These are phyloP conservation scores for Podila epicladia DNA, from an alignment of 192 early-diverging fungal genomes.

Conservation along the genomic window DNA sequence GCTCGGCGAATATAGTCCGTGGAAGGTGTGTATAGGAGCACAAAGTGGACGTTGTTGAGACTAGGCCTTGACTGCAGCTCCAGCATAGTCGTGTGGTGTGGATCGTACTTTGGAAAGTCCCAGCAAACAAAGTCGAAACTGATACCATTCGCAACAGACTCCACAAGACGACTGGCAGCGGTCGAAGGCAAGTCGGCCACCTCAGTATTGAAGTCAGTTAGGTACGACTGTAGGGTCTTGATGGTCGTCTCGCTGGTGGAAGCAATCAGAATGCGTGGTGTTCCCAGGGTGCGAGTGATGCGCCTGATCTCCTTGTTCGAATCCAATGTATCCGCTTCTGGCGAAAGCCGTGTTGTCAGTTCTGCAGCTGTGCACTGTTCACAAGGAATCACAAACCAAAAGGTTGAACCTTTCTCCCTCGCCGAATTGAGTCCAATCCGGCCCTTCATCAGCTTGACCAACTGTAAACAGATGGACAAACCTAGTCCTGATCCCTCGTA, in stretches of 20 bases:
- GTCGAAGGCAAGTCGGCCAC: constrained; percentile 32
- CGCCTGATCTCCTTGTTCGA: constrained; percentile 50
- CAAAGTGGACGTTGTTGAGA: constrained; percentile 44
- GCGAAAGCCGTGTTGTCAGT: neutral
- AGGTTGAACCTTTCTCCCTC: constrained; percentile 55
- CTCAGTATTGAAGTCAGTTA: constrained; percentile 42
- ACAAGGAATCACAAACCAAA: constrained; percentile 59
- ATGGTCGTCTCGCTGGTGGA: constrained; percentile 45
- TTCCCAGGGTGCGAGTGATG: constrained; percentile 40
- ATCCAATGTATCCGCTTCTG: constrained; percentile 23
- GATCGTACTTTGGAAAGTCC: constrained; percentile 46
- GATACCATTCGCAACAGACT: constrained; percentile 46
- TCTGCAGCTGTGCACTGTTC: constrained; percentile 18
- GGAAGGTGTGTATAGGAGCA: constrained; percentile 27
- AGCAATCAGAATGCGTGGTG: constrained; percentile 43
- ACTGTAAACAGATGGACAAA: constrained; percentile 67
- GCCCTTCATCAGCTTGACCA: constrained; percentile 71
- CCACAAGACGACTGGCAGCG: constrained; percentile 39
- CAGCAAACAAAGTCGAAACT: constrained; percentile 51
- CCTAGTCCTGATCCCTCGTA: constrained; percentile 77
- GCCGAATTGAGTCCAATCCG: constrained; percentile 54
- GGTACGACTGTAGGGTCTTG: constrained; percentile 20
- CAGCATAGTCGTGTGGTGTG: constrained; percentile 33
- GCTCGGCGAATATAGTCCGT: constrained; percentile 33
- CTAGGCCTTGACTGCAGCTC: constrained; percentile 27